Conservation (phyloP, 75 land plant genomes). For the Selaginella moellendorffii region DNA sequence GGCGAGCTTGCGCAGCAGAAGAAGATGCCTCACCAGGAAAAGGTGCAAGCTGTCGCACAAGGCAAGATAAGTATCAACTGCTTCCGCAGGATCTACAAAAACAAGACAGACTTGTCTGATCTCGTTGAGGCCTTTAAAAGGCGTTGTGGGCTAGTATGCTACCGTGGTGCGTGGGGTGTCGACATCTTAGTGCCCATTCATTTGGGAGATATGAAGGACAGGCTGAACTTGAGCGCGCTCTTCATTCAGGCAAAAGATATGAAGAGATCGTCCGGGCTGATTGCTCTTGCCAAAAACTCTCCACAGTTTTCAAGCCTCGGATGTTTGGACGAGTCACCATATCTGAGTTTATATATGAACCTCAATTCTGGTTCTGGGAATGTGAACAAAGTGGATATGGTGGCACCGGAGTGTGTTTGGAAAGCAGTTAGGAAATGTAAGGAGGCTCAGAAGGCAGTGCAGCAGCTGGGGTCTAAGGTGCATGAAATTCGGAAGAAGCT, state of each 20-base stretch:
- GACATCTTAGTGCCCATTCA: not conserved
- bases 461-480: not conserved
- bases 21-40: constrained; percentile 1
- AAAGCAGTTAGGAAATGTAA: not conserved
- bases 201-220: not conserved
- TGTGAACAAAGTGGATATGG: not conserved
- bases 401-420: too few species aligned
- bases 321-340: constrained; percentile 1
- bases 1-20: not conserved
- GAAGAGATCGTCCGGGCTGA: not conserved
- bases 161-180: not conserved
- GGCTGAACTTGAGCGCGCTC: not conserved
- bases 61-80: not conserved
- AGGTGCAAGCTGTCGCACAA: not conserved
- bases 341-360: constrained; percentile 1
- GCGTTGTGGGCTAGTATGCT: not conserved
- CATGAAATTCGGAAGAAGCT: not conserved
- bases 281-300: not conserved
- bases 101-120: not conserved
- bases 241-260: not conserved
- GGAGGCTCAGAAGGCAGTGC: constrained; percentile 2
- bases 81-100: not conserved
- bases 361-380: too few species aligned
- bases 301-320: not conserved
- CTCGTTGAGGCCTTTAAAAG: not conserved